Percentiles rank a stretch among this genome's conserved stretches.
phyloP scores from a whole-genome alignment of 192 early-diverging fungal genomes.

The Backusella westeae region DNA sequence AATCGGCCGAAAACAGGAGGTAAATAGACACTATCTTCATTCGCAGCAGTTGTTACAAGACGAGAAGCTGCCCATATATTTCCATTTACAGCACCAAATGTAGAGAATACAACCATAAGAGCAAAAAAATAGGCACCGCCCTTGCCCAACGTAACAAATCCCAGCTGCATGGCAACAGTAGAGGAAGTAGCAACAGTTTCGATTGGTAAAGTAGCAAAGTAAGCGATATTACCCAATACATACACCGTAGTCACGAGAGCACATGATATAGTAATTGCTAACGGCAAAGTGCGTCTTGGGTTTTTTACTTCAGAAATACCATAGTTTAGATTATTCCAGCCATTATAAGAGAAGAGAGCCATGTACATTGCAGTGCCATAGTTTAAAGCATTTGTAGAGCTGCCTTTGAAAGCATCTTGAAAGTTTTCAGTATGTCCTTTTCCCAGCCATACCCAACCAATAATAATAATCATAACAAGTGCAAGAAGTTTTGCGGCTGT shows the following conservation, averaged over 20 bases:
- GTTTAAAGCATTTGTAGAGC: constrained; percentile 51
- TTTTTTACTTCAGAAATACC: constrained; percentile 79
- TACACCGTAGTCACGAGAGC: constrained; percentile 68
- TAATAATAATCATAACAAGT: constrained; percentile 63
- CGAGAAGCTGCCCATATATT: constrained; percentile 69
- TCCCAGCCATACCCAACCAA: constrained; percentile 63
- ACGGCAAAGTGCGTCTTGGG: constrained; percentile 69
- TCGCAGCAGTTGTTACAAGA: constrained; percentile 53
- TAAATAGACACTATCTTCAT: constrained; percentile 57
- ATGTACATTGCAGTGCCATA: constrained; percentile 73
- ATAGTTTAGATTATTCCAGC: constrained; percentile 74
- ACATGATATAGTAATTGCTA: constrained; percentile 68
- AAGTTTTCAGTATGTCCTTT: constrained; percentile 52
- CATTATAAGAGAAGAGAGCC: constrained; percentile 56
- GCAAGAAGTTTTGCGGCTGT: constrained; percentile 71
- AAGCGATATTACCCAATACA: constrained; percentile 76
- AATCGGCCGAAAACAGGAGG: constrained; percentile 62
- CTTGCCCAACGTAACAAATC: constrained; percentile 57
- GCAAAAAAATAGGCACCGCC: constrained; percentile 65
- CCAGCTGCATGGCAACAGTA: constrained; percentile 64
- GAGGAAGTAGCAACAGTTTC: constrained; percentile 58
- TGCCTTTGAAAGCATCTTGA: constrained; percentile 51
- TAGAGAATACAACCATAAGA: constrained; percentile 64
- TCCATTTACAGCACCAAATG: constrained; percentile 73
- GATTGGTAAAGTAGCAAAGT: constrained; percentile 74